Evolutionary conservation across 768 basidiomycete species (phyloP).

Genomic region (Pluteus cervinus): DNA sequence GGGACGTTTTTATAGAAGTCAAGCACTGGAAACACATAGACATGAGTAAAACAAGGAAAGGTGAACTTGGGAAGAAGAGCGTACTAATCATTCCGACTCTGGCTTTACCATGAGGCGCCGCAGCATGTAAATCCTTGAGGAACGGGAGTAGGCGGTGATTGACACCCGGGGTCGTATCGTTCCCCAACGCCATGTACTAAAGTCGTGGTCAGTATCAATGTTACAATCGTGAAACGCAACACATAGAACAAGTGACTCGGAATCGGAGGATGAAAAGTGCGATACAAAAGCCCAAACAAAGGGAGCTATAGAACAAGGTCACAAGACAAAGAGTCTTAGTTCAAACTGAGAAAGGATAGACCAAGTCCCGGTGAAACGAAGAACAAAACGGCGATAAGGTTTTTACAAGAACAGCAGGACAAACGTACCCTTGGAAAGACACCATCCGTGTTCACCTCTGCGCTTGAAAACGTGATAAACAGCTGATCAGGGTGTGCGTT

Average conservation of each 20-base stretch:
- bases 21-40: slow-evolving; percentile 26
- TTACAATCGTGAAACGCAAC: background rate
- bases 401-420: background rate
- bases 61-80: slow-evolving; percentile 12
- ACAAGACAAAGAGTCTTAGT: too few species aligned
- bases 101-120: slow-evolving; percentile 33
- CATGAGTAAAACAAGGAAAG: background rate
- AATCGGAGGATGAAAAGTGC: too few species aligned
- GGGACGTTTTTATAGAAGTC: slow-evolving; percentile 43
- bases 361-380: too few species aligned
- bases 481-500: slow-evolving; percentile 33
- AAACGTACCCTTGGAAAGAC: slow-evolving; percentile 29
- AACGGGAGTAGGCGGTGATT: slow-evolving; percentile 39
- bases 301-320: too few species aligned
- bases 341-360: too few species aligned
- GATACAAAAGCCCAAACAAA: too few species aligned
- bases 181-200: slow-evolving; percentile 39
- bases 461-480: slow-evolving; percentile 43
- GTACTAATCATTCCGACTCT: slow-evolving; percentile 42
- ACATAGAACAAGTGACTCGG: too few species aligned
- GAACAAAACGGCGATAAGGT: background rate
- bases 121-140: too few species aligned
- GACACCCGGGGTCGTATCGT: slow-evolving; percentile 32
- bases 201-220: background rate
- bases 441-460: slow-evolving; percentile 28